A percentile compares a stretch with the other conserved stretches of the same genome.
Evolutionary conservation across 2,329 filamentous ascomycete genomes (phyloP).

Genomic region (Apiospora saccharicola): DNA sequence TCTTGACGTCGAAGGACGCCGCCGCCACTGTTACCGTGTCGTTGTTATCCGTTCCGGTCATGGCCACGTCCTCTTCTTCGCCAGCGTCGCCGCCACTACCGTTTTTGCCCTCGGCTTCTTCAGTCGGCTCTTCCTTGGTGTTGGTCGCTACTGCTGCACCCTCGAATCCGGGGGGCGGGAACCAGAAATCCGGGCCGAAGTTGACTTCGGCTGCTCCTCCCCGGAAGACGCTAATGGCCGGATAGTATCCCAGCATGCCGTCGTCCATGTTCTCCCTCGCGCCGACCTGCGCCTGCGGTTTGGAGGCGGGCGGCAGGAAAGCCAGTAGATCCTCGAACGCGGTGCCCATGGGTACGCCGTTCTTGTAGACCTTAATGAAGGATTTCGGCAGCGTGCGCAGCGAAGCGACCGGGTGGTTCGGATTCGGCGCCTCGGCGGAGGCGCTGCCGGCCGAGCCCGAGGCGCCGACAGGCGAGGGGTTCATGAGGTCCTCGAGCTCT

Average conservation of each 20-base stretch:
- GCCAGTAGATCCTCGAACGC: conserved; percentile 87
- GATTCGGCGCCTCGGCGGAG: conserved; percentile 66
- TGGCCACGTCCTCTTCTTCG: conserved; percentile 53
- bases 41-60: conserved; percentile 48
- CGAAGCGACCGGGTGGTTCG: conserved; percentile 75
- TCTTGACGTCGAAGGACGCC: conserved; percentile 20
- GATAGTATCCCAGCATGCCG: conserved; percentile 94
- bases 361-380: conserved; percentile 90
- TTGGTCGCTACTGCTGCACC: conserved; percentile 39
- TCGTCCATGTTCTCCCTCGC: conserved; percentile 91
- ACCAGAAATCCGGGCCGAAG: conserved; percentile 95
- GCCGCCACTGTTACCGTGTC: conserved; percentile 38
- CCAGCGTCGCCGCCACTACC: no score
- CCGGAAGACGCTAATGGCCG: conserved; percentile 89
- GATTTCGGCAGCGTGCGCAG: conserved; percentile 87
- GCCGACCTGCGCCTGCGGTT: conserved; percentile 73
- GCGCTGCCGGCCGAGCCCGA: conserved; percentile 45
- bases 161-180: conserved; percentile 70
- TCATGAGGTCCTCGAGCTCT: conserved; percentile 85
- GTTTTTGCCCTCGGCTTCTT: conserved; percentile 29
- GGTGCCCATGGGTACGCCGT: conserved; percentile 84
- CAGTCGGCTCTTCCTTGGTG: conserved; percentile 27
- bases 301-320: conserved; percentile 90
- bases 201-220: conserved; percentile 92
- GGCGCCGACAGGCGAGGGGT: conserved; percentile 63